Evolutionary conservation across 352 stramenopile species (phyloP).

Genomic region (Phytophthora cryptogea): DNA sequence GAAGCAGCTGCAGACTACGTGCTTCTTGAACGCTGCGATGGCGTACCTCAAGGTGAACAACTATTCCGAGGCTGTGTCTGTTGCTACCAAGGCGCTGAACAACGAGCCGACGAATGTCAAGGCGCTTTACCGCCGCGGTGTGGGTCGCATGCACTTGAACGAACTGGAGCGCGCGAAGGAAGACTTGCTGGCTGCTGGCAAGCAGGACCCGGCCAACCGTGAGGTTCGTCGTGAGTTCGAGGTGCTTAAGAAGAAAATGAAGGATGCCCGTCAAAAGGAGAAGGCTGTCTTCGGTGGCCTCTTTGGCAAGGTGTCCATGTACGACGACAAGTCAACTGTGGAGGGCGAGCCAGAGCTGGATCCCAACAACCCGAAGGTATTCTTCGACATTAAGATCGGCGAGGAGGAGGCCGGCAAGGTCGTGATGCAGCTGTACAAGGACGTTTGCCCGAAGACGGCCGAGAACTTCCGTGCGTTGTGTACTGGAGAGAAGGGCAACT

Average conservation of each 20-base stretch:
- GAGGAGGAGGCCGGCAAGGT: slow-evolving; percentile 88
- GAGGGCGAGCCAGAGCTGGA: slow-evolving; percentile 61
- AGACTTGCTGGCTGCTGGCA: slow-evolving; percentile 81
- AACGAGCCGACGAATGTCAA: slow-evolving; percentile 86
- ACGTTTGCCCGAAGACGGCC: slow-evolving; percentile 96
- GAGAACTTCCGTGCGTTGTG: slow-evolving; percentile 99
- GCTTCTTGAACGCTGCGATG: slow-evolving; percentile 94
- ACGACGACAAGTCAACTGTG: slow-evolving; percentile 95
- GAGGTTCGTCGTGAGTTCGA: slow-evolving; percentile 82
- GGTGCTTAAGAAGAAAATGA: slow-evolving; percentile 84
- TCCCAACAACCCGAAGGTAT: slow-evolving; percentile 96
- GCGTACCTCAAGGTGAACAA: slow-evolving; percentile 93
- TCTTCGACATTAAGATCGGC: slow-evolving; percentile 97
- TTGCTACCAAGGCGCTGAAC: slow-evolving; percentile 81
- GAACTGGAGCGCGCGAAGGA: slow-evolving; percentile 89
- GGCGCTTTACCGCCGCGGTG: slow-evolving; percentile 83
- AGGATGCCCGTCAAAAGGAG: slow-evolving; percentile 94
- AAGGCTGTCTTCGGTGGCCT: slow-evolving; percentile 96
- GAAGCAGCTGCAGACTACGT: slow-evolving; percentile 90
- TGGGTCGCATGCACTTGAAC: slow-evolving; percentile 84
- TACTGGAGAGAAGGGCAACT: slow-evolving; percentile 96
- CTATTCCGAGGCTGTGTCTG: slow-evolving; percentile 87
- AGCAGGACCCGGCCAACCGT: slow-evolving; percentile 81
- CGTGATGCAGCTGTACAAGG: slow-evolving; percentile 96
- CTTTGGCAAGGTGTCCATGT: slow-evolving; percentile 97